These are phyloP conservation scores for Cordyceps sp. DNA, from an alignment of 2,329 filamentous ascomycete species.

Conservation along the genomic window DNA sequence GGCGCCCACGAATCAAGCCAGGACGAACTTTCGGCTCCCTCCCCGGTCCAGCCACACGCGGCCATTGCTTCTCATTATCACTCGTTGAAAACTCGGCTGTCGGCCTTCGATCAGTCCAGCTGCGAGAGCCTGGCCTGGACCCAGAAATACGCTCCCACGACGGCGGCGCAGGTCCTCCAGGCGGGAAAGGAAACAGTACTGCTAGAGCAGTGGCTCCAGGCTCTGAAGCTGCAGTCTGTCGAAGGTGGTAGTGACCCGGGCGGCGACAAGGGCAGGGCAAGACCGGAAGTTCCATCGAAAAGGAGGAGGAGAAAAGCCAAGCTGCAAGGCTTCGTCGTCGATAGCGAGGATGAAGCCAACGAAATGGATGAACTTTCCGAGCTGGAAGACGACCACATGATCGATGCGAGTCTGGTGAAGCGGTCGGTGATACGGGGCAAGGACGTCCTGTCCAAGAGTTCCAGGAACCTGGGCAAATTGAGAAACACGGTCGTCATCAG, in stretches of 20 bases:
- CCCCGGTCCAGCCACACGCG: constrained; percentile 27
- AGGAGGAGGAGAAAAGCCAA: constrained; percentile 60
- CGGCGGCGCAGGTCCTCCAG: constrained; percentile 60
- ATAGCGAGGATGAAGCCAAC: constrained; percentile 57
- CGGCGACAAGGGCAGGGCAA: constrained; percentile 11
- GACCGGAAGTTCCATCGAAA: constrained; percentile 17
- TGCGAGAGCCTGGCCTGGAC: constrained; percentile 63
- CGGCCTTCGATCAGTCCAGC: constrained; percentile 62
- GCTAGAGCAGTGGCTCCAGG: constrained; percentile 67
- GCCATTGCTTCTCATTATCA: constrained; percentile 42
- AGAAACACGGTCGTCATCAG: constrained; percentile 75
- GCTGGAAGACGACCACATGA: constrained; percentile 36
- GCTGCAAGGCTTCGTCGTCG: constrained; percentile 65
- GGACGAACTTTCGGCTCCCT: constrained; percentile 16
- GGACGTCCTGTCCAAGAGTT: constrained; percentile 14
- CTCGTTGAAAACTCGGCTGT: constrained; percentile 43
- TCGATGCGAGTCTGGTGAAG: constrained; percentile 19
- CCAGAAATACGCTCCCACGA: constrained; percentile 68
- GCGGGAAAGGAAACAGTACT: constrained; percentile 50
- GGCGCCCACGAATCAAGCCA: constrained; percentile 11
- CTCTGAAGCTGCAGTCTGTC: constrained; percentile 60
- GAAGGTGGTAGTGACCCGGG: constrained; percentile 35
- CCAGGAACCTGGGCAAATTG: constrained; percentile 30
- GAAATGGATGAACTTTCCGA: constrained; percentile 55
- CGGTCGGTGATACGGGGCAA: constrained; percentile 37